A percentile compares a stretch with the other conserved stretches of the same genome.
Evolutionary conservation across 495 filamentous ascomycete genomes (phyloP).

Genomic region (Astrothelium subdiscretum): DNA sequence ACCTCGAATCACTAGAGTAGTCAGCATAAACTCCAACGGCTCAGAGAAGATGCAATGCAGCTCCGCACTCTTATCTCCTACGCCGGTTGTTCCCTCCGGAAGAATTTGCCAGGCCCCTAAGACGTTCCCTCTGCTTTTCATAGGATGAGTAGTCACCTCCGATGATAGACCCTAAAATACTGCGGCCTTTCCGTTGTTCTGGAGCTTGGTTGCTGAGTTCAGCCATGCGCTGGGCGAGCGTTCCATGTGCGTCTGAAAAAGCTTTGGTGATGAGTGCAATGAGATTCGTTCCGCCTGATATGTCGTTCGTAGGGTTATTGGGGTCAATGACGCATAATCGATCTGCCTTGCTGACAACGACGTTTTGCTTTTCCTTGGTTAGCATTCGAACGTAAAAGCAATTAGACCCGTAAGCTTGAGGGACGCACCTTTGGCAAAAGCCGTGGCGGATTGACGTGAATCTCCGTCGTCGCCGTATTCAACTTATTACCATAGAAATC

Average conservation of each 20-base stretch:
- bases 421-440: slow-evolving; percentile 23
- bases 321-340: slow-evolving; percentile 77
- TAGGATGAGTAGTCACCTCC: slow-evolving; percentile 29
- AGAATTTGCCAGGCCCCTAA: neutral
- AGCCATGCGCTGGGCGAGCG: slow-evolving; percentile 49
- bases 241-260: slow-evolving; percentile 52
- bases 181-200: slow-evolving; percentile 5
- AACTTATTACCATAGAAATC: slow-evolving; percentile 78
- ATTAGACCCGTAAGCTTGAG: slow-evolving; percentile 3
- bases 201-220: slow-evolving; percentile 41
- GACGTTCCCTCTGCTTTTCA: slow-evolving; percentile 16
- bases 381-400: neutral
- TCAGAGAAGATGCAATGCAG: neutral
- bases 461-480: slow-evolving; percentile 51
- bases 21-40: neutral
- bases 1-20: neutral
- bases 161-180: slow-evolving; percentile 24
- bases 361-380: slow-evolving; percentile 14
- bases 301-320: slow-evolving; percentile 71
- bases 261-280: slow-evolving; percentile 45
- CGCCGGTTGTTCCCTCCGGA: neutral
- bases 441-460: slow-evolving; percentile 60
- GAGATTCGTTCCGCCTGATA: slow-evolving; percentile 66
- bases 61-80: neutral
- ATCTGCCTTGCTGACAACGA: slow-evolving; percentile 33